Base-by-base conservation (phyloP, 2,329 filamentous ascomycete species). In the Beauveria pseudobassiana region DNA sequence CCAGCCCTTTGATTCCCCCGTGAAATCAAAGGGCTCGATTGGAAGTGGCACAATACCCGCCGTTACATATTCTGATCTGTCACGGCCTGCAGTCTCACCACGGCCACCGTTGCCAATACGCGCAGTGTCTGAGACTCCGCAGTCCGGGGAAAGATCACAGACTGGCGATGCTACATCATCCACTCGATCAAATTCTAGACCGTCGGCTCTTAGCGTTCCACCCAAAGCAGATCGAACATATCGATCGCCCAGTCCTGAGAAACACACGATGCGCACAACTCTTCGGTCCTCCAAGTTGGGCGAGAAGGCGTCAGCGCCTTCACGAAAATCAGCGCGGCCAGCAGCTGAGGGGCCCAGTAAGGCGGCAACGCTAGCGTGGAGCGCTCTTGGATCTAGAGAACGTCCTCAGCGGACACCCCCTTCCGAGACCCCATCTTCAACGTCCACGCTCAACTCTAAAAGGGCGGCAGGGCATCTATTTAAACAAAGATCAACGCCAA, bases 41-140 rank as follows among this genome's bases (percentile, higher is more conserved):
- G 92, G 90, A 46, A 82, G 87, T 65, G 90, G 91, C 14, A 95
- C 90, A 1, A 87, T 96, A 65, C 91, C 90, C 52, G 88, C 90
- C 8, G 84, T 93, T 54, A 87, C 82, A 63, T 96, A 96, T 71
- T 83, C 86, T 5, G 88, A 96, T 67, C 79, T 96, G n/a, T 88
- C 89, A n/a, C 85, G 87, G 62, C 89, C 89, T 14, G 69, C 76
- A 14, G 75, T 85, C 10, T 80, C 86, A 14, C 76, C 81, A 54
- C 80, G 89, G 26, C 83, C 85, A 28, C 78, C 81, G 1, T 72
- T 82, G 46, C 81, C 83, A n/a, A 75, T 72, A 59, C 81, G 78
- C 72, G 78, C 77, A 69, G 83, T 80, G 58, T 82, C 80, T 0
- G 82, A 84, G 46, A 73, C 74, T 38, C 74, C 77, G 46, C 72